These are phyloP conservation scores for Coemansia sp. DNA, from an alignment of 192 early-diverging fungal genomes.

Conservation along the genomic window DNA sequence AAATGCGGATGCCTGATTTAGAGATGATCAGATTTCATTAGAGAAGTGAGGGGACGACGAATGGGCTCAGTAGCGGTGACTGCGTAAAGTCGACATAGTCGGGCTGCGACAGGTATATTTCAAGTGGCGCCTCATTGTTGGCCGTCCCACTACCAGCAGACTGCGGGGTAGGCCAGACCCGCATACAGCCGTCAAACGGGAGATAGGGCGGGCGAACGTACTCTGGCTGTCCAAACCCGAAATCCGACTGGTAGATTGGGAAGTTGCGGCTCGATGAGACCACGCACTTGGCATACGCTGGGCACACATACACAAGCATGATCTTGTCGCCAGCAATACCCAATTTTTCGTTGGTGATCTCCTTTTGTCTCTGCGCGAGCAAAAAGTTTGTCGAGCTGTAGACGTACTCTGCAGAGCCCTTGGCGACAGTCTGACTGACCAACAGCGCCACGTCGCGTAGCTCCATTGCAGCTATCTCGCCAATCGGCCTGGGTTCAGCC, in stretches of 20 bases:
- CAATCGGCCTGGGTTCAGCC: slow-evolving; percentile 20
- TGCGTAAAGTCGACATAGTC: slow-evolving; percentile 36
- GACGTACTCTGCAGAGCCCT: slow-evolving; percentile 28
- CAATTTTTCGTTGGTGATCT: slow-evolving; percentile 22
- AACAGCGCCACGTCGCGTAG: slow-evolving; percentile 28
- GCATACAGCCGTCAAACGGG: slow-evolving; percentile 55
- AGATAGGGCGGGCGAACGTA: slow-evolving; percentile 54
- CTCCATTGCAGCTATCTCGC: slow-evolving; percentile 26
- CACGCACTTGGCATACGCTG: slow-evolving; percentile 36
- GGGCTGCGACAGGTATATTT: slow-evolving; percentile 49
- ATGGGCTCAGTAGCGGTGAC: slow-evolving; percentile 38
- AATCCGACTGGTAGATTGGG: slow-evolving; percentile 51
- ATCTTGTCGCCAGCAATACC: slow-evolving; percentile 16
- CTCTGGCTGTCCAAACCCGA: slow-evolving; percentile 46
- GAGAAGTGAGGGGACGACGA: not conserved
- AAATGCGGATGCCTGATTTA: not conserved
- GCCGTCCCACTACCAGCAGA: not conserved
- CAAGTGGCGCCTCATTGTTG: slow-evolving; percentile 28
- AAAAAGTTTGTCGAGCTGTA: slow-evolving; percentile 43
- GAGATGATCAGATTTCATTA: not conserved
- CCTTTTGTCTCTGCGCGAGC: slow-evolving; percentile 21
- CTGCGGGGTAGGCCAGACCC: slow-evolving; percentile 50
- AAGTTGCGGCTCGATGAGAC: slow-evolving; percentile 51
- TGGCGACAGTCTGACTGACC: slow-evolving; percentile 23
- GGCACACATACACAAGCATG: slow-evolving; percentile 45